Conservation (phyloP, 768 basidiomycete species). For the Tylopilus intermedius region DNA sequence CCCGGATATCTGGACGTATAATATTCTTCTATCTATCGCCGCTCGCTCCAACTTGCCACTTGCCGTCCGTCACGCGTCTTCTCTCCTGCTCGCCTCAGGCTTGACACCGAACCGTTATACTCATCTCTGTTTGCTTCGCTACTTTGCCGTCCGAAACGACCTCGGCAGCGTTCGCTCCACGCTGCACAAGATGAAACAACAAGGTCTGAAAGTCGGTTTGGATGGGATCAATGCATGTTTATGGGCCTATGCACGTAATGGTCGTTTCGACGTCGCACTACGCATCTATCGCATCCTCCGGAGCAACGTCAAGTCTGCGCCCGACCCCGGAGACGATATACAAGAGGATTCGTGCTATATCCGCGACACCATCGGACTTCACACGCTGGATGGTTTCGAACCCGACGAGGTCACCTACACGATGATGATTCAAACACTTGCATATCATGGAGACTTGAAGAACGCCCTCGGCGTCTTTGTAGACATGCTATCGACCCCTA, state of each 20-base stretch:
- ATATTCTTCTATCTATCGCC: slow-evolving; percentile 62
- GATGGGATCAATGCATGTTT: slow-evolving; percentile 68
- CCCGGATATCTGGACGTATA: slow-evolving; percentile 70
- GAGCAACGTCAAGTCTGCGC: slow-evolving; percentile 42
- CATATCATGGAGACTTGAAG: slow-evolving; percentile 65
- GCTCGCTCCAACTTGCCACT: slow-evolving; percentile 41
- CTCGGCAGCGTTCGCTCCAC: slow-evolving; percentile 52
- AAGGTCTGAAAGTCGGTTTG: slow-evolving; percentile 48
- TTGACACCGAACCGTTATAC: slow-evolving; percentile 58
- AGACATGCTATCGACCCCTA: slow-evolving; percentile 57
- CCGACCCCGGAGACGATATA: slow-evolving; percentile 32
- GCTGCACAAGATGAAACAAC: slow-evolving; percentile 47
- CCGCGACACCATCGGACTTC: slow-evolving; percentile 40
- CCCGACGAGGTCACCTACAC: slow-evolving; percentile 70
- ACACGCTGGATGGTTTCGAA: slow-evolving; percentile 36
- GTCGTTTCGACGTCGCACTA: slow-evolving; percentile 50
- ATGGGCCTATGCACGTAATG: slow-evolving; percentile 58
- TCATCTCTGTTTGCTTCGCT: slow-evolving; percentile 54
- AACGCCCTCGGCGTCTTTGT: slow-evolving; percentile 52
- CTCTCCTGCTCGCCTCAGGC: slow-evolving; percentile 50
- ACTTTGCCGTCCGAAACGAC: slow-evolving; percentile 45
- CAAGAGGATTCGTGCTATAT: slow-evolving; percentile 37
- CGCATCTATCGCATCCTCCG: slow-evolving; percentile 63
- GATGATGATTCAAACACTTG: slow-evolving; percentile 60
- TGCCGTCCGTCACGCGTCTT: slow-evolving; percentile 47